Evolutionary conservation across 257 asterid genomes (phyloP), one percentile per base, ranked within the genome.

Genomic region (Verbascum thapsus): DNA sequence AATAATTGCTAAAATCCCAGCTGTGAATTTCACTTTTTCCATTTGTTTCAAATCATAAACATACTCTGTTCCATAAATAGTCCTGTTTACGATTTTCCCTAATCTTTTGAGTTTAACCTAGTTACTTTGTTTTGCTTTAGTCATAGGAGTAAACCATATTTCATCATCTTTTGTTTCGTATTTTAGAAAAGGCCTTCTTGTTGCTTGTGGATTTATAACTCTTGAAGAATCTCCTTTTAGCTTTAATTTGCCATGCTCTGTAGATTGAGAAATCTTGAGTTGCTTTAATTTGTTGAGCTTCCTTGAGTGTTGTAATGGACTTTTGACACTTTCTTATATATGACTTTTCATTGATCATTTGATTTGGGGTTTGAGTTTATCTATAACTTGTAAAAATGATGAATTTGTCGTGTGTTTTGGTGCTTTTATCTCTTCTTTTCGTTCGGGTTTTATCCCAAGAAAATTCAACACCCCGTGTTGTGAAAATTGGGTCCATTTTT

Each of bases 401-500:
- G 49, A 35, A 50, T 35, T 50, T 63, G 51, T 35, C 19, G 18
- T 48, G 38, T 30, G 22, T 63, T 5, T 40, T 50, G 26, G 17
- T 62, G 58, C 45, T 10, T 62, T 18, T 62, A 52, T 54, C 22
- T 15, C 47, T 49, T 20, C 48, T 49, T 35, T 63, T 41, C 7
- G 18, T 8, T 23, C 39, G 58, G 2, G 48, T 11, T 30, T 32
- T 34, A 38, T 47, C 50, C 3, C 57, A 5, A 26, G 32, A 49
- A 19, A 18, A 20, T 8, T 61, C 42, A 42, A 70, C 35, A 20
- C 66, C 80, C 19, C 72, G 53, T 49, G 68, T 37, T 68, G 78
- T 90, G 55, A 80, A 81, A 10, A 85, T 87, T 59, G 96, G 97
- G 38, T 76, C 96, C 71, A 80, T 81, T 60, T 87, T 87, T 57